Percentiles rank a stretch among this genome's conserved stretches.
Conservation (phyloP, 73 alveolate species). For the Paramecium octaurelia region DNA sequence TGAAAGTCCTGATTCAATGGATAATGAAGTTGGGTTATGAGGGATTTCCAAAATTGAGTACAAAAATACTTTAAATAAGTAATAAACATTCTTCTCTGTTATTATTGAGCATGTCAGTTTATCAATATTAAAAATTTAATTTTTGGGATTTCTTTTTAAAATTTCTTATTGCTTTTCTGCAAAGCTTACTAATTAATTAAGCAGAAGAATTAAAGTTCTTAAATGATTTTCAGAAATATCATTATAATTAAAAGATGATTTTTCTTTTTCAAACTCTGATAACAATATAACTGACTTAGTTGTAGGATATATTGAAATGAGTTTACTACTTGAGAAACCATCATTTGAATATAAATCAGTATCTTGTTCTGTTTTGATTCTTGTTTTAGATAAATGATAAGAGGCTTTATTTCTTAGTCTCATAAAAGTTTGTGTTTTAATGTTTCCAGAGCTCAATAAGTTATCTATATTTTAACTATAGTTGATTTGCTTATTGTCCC, state of each 20-base stretch:
- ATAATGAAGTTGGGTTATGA: not conserved
- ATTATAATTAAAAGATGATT: not conserved
- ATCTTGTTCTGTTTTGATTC: not conserved
- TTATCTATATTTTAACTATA: not conserved
- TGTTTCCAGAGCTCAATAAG: not conserved
- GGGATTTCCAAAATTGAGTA: not conserved
- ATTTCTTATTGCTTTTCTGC: not conserved
- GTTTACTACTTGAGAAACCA: constrained; percentile 38
- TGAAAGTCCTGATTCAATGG: not conserved
- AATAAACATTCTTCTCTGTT: not conserved
- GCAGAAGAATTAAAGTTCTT: not conserved
- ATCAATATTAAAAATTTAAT: not conserved
- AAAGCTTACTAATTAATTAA: not conserved
- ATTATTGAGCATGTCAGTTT: not conserved
- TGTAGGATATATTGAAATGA: not conserved
- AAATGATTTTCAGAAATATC: not conserved
- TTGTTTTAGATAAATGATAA: not conserved
- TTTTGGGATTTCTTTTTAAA: not conserved
- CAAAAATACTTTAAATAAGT: not conserved
- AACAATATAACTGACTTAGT: not conserved
- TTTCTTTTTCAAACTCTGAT: constrained; percentile 12
- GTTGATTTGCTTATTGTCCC: not conserved
- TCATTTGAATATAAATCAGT: not conserved
- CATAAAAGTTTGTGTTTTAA: not conserved
- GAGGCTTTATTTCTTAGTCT: not conserved